Evolutionary conservation across 2,329 filamentous ascomycete species (phyloP), one percentile per base, ranked within the genome.

Genomic region (Trichoderma koningii): DNA sequence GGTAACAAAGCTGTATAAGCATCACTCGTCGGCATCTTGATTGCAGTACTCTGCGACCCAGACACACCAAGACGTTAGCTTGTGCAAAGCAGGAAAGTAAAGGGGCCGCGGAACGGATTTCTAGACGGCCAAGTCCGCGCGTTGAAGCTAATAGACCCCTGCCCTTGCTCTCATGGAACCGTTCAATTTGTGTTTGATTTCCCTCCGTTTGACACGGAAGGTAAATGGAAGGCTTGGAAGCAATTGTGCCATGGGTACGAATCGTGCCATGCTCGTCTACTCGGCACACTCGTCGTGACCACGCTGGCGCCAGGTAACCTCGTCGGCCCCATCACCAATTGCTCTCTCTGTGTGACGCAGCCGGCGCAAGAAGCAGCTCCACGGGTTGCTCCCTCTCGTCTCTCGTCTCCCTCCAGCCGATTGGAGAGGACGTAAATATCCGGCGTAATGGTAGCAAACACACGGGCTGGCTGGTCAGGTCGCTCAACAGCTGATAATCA

Each of bases 331-430:
- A 34, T 23, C 26, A 28, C 47, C 10, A 61, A 51, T 28, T 34
- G 21, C 41, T 23, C 41, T 23, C 41, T 28, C 19, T 26, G 47
- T 42, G 26, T 41, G 50, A 61, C 57, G 45, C 34, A 47, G 57
- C 57, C 45, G 55, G 41, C 57, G 23, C 47, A 51, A 51, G 34
- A 26, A 51, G 23, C 47, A 61, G 45, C 47, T 61, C 19, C 47
- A 28, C 30, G 0, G 4, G 4, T 19, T 12, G 28, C 28, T 52
- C 21, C 30, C 17, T 34, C 50, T n/a, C 30, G 15, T 51, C 23
- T 30, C 7, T n/a, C 15, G 9, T 52, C 21, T 17, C 17, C 15
- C 17, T 10, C 10, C 17, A 28, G 48, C 48, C 17, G 48, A 19
- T 34, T 34, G 10, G 28, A 28, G n/a, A n/a, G 26, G 17, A 14